Evolutionary conservation across 495 filamentous ascomycete genomes (phyloP).

Genomic region (Penicillium canariense): DNA sequence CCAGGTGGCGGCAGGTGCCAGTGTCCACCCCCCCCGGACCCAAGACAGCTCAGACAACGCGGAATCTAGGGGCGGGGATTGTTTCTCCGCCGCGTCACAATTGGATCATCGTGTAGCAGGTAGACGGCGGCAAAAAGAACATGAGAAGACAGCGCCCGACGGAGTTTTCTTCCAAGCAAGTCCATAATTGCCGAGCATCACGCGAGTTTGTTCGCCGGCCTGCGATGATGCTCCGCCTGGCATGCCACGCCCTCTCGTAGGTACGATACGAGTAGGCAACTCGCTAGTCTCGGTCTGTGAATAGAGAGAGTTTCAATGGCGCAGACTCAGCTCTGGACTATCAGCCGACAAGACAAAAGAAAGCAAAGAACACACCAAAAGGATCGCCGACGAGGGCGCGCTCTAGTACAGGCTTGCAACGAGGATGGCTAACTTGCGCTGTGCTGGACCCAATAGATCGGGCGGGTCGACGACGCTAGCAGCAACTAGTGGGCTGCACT

Average conservation of each 20-base stretch:
- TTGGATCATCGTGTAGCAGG: constrained; percentile 1
- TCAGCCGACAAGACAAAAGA: background rate
- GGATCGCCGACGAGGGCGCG: constrained; percentile 9
- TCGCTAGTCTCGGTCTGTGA: background rate
- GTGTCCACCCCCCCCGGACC: background rate
- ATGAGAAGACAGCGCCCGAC: background rate
- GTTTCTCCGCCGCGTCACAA: background rate
- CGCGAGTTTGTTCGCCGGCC: background rate
- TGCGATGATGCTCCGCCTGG: too few relatives aligned
- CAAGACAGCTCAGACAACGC: background rate
- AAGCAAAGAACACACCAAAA: background rate
- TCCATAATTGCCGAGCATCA: background rate
- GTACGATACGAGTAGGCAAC: background rate
- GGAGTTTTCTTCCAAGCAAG: background rate
- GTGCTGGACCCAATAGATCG: constrained; percentile 18
- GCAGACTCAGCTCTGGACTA: background rate
- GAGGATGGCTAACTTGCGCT: background rate
- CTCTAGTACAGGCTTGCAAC: constrained; percentile 1
- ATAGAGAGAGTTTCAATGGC: background rate
- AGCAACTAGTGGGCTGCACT: constrained; percentile 20
- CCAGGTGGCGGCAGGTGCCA: background rate
- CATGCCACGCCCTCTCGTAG: background rate
- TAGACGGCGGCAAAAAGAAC: background rate
- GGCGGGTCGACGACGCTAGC: background rate
- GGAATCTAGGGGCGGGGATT: constrained; percentile 14